Evolutionary conservation across 371 early-diverging fungal genomes (phyloP).

Genomic region (Catenaria anguillulae): DNA sequence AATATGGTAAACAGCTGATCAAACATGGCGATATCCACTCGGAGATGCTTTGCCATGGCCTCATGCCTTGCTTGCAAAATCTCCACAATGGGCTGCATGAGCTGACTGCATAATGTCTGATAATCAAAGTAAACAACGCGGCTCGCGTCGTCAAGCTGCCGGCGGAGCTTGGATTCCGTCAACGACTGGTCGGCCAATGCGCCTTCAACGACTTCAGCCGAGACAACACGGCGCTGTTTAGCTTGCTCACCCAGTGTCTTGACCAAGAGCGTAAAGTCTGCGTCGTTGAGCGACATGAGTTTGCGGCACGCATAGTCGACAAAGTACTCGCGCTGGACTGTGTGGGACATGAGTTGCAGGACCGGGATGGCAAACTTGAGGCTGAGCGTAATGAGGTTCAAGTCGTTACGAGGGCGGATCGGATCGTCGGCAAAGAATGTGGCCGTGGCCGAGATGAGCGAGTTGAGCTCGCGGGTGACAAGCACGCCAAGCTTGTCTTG

Average conservation of each 20-base stretch:
- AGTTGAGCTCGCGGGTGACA: background rate
- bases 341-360: background rate
- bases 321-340: background rate
- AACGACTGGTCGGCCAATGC: background rate
- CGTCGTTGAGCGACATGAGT: background rate
- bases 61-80: background rate
- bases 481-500: background rate
- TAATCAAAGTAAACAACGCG: background rate
- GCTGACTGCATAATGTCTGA: background rate
- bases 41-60: background rate
- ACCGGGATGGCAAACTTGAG: conserved; percentile 1
- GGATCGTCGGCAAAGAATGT: background rate
- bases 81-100: background rate
- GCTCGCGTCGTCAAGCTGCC: background rate
- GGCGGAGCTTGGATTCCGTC: too few relatives aligned
- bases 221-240: background rate
- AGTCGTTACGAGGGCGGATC: background rate
- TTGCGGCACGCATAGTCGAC: background rate
- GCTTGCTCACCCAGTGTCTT: background rate
- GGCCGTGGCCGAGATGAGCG: background rate
- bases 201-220: background rate
- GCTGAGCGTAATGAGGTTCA: background rate
- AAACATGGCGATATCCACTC: background rate
- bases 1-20: background rate
- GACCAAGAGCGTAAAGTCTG: background rate